Evolutionary conservation across 2,329 filamentous ascomycete species (phyloP), one percentile per base, ranked within the genome.

Genomic region (Pseudofabraea citricarpa): DNA sequence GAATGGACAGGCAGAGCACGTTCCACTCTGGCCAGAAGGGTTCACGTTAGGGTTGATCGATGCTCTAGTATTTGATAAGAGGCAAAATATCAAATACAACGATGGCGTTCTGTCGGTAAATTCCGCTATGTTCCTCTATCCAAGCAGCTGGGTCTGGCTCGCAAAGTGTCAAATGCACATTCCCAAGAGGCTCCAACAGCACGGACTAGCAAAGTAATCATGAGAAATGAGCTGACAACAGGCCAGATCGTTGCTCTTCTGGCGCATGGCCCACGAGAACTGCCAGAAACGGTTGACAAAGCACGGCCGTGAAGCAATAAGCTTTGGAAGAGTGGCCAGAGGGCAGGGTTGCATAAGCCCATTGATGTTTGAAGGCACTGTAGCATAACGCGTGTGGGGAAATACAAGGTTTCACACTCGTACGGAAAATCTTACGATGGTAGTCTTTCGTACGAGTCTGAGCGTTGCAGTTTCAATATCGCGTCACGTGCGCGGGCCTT

Each of bases 161-260:
- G n/a, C n/a, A n/a, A n/a, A n/a, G n/a, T n/a, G n/a, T n/a, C n/a
- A n/a, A n/a, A n/a, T n/a, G n/a, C n/a, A n/a, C n/a, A n/a, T n/a
- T n/a, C n/a, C n/a, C n/a, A n/a, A n/a, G n/a, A n/a, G n/a, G n/a
- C n/a, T n/a, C n/a, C n/a, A n/a, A n/a, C n/a, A n/a, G n/a, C n/a
- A n/a, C n/a, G n/a, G 27, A 33, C 22, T 36, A n/a, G 31, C 9
- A 16, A 15, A 16, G 23, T 27, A 26, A 37, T 26, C 13, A 31
- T 27, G 26, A 16, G 26, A 42, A 43, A 43, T 48, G 42, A 39
- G 19, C 36, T 39, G 39, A 43, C 45, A 32, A 39, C 31, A 40
- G 16, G 40, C 23, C 46, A 36, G 3, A 26, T 41, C 31, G 29
- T 40, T 35, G 40, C 36, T 43, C 7, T 8, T 24, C 36, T 45